Base-by-base conservation (phyloP, 2,329 filamentous ascomycete species). In the Fusarium torreyae region DNA sequence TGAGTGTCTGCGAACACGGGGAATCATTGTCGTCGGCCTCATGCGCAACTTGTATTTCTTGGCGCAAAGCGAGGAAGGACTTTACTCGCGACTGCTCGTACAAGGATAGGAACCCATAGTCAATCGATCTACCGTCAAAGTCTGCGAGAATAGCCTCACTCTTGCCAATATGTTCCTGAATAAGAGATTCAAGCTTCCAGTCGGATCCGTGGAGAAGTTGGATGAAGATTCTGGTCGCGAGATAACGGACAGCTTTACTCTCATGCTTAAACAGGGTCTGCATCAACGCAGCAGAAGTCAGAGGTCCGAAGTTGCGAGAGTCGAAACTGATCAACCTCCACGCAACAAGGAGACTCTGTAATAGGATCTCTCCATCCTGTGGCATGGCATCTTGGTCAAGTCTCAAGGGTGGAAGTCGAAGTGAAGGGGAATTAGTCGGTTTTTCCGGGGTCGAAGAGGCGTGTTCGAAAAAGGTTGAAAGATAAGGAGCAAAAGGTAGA, bases 271-370 rank as follows among this genome's bases (percentile, higher is more conserved):
- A 91, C 14, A 97, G 82, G 31, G 80, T 80, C 79, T 94, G 90
- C 43, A 97, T 84, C 67, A 88, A 87, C 46, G 88, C 85, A 1
- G 91, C 89, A 36, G 88, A 88, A 34, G 94, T 85, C 72, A 89
- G 83, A 61, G 81, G 82, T 11, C 87, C 86, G 75, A 94, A 97
- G 6, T 86, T 86, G 43, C 86, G 84, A 70, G 87, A 85, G 76
- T 98, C 91, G 75, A 92, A 92, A 74, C 89, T 92, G 64, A 97
- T 83, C 18, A 98, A 86, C 69, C 96, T 89, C 83, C 94, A 97
- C 39, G 91, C 80, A 38, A 93, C 73, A 43, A 81, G 53, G 13
- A 82, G 76, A 24, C 70, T 72, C 57, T 77, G 69, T 36, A 78
- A 24, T 10, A 81, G 56, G 5, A 57, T 52, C 9, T 72, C 66